phyloP scores from a whole-genome alignment of 345 rosid genomes.

The Eucalyptus pauciflora region DNA sequence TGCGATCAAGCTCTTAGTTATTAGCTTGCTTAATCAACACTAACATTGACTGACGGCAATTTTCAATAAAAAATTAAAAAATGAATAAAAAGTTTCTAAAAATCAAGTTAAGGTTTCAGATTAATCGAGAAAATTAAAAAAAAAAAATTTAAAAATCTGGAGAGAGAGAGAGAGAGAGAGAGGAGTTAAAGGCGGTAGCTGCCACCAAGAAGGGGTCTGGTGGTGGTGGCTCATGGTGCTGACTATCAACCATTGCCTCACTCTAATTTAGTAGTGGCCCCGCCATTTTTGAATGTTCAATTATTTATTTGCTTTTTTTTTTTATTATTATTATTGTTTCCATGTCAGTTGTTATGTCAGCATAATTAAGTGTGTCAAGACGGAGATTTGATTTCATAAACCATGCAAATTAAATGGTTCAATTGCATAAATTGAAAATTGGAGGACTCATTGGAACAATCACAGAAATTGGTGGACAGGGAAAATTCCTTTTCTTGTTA shows the following conservation, averaged over 20 bases:
- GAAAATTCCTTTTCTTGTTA: neutral
- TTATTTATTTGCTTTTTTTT: neutral
- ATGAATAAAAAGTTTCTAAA: neutral
- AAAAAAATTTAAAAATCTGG: neutral
- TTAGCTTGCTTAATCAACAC: neutral
- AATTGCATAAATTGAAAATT: neutral
- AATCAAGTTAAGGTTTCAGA: neutral
- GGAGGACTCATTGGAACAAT: neutral
- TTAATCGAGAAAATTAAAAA: neutral
- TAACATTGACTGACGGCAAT: neutral
- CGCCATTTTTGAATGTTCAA: neutral
- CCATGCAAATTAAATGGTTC: neutral
- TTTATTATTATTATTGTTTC: neutral
- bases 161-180: neutral
- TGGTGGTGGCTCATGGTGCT: neutral
- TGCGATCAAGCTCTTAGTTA: neutral
- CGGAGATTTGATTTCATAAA: neutral
- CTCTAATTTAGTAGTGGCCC: neutral
- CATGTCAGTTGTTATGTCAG: neutral
- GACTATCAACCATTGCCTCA: neutral
- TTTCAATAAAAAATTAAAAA: neutral
- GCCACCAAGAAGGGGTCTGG: neutral
- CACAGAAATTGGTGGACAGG: neutral
- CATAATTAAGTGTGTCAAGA: neutral
- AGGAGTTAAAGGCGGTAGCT: neutral